phyloP scores from a whole-genome alignment of 169 alveolate genomes.

The Plasmodium malariae region DNA sequence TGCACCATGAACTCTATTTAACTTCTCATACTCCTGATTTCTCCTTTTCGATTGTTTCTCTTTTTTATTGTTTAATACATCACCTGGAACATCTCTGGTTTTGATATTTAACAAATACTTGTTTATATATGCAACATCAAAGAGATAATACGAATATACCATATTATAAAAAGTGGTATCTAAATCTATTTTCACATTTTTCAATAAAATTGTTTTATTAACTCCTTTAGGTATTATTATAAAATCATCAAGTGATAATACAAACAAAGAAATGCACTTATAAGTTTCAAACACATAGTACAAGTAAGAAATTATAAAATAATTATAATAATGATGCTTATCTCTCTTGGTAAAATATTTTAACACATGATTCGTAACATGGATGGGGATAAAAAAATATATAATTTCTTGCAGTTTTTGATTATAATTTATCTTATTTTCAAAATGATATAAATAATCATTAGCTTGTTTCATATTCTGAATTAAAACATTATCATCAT shows the following conservation, averaged over 20 bases:
- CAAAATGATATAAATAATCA: neutral
- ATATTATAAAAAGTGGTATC: constrained; percentile 6
- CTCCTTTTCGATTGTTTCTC: neutral
- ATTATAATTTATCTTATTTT: constrained; percentile 40
- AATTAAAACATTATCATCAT: constrained; percentile 24
- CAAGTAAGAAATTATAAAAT: constrained; percentile 39
- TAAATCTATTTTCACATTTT: constrained; percentile 33
- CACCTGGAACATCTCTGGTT: neutral
- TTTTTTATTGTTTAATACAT: neutral
- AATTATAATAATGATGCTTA: constrained; percentile 13
- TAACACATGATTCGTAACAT: constrained; percentile 28
- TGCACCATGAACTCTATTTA: neutral
- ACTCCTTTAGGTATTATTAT: constrained; percentile 52
- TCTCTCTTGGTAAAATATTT: neutral
- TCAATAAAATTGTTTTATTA: constrained; percentile 18
- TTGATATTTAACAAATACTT: constrained; percentile 5
- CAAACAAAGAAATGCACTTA: constrained; percentile 40
- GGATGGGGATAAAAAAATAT: constrained; percentile 69
- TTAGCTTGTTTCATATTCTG: constrained; percentile 32
- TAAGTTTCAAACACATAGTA: constrained; percentile 53
- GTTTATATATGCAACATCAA: constrained; percentile 43
- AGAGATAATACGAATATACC: constrained; percentile 1
- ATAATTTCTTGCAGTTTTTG: constrained; percentile 46
- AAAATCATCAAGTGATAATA: constrained; percentile 21
- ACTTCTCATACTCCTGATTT: neutral